Evolutionary conservation across 257 asterid species (phyloP).

Genomic region (Asclepias syriaca): DNA sequence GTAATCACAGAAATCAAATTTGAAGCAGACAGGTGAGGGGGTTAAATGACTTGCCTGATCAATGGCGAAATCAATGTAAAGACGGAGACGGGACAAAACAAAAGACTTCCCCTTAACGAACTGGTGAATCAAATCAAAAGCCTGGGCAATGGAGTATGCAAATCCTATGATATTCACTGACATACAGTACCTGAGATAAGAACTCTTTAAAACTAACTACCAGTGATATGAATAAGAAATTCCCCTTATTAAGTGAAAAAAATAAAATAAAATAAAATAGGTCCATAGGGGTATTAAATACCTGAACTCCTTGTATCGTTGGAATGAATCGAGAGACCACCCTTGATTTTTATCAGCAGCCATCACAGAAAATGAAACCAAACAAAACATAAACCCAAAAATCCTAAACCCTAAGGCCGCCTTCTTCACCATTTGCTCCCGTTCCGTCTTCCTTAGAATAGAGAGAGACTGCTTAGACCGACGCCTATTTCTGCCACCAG

Average conservation of each 20-base stretch:
- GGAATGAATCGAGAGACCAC: conserved; percentile 84
- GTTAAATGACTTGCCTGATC: conserved; percentile 72
- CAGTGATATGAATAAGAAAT: too few species aligned
- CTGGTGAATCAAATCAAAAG: conserved; percentile 40
- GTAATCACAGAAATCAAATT: background rate
- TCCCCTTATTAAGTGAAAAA: too few species aligned
- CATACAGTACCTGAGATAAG: conserved; percentile 64
- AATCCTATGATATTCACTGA: conserved; percentile 65
- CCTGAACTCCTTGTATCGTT: conserved; percentile 54
- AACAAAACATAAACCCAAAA: conserved; percentile 46
- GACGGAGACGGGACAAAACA: conserved; percentile 35
- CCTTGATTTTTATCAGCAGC: conserved; percentile 79
- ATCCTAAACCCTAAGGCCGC: conserved; percentile 55
- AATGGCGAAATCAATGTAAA: conserved; percentile 54
- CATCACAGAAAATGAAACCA: conserved; percentile 72
- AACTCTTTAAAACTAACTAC: background rate
- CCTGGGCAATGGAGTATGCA: conserved; percentile 68
- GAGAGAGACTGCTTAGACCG: conserved; percentile 10
- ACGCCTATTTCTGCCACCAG: conserved; percentile 22
- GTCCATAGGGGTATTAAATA: background rate
- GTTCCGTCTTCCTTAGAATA: conserved; percentile 6
- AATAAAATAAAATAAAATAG: too few species aligned
- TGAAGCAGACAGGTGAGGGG: background rate
- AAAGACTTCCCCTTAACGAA: conserved; percentile 47
- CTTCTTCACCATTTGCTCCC: conserved; percentile 24